Conservation (phyloP, 2,329 filamentous ascomycete species). For the Hymenotorrendiella dingleyae region DNA sequence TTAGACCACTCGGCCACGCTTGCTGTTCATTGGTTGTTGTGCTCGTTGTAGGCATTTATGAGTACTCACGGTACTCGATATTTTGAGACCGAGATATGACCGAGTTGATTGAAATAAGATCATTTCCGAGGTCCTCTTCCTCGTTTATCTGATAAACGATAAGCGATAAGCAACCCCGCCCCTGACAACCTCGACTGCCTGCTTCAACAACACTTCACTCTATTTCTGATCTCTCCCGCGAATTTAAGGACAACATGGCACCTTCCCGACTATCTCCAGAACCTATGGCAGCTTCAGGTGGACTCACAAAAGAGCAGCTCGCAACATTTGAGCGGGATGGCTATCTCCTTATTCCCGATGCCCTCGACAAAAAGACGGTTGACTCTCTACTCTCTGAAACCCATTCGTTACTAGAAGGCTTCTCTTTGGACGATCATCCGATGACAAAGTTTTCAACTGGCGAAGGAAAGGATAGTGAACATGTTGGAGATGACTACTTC, state of each 20-base stretch:
- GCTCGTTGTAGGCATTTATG: no score
- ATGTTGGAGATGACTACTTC: slow-evolving; percentile 77
- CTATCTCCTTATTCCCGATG: slow-evolving; percentile 80
- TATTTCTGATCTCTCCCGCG: no score
- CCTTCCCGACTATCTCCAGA: slow-evolving; percentile 19
- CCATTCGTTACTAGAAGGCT: slow-evolving; percentile 63
- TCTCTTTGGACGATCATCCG: slow-evolving; percentile 78
- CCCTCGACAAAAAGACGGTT: slow-evolving; percentile 62
- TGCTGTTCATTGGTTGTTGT: background rate
- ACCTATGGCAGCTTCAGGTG: slow-evolving; percentile 27
- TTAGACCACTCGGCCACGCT: slow-evolving; percentile 21
- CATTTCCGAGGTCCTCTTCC: no score
- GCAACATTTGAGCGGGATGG: slow-evolving; percentile 72
- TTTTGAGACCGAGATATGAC: no score
- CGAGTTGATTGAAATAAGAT: no score
- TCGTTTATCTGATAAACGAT: no score
- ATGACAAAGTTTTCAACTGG: slow-evolving; percentile 93
- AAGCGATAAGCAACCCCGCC: no score
- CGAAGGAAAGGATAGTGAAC: slow-evolving; percentile 39
- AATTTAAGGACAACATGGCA: slow-evolving; percentile 21
- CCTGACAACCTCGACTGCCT: no score
- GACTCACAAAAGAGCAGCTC: slow-evolving; percentile 68
- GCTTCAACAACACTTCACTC: no score
- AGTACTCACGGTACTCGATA: no score
- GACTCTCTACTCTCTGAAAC: slow-evolving; percentile 68